Evolutionary conservation across 164 flowering plant genomes (phyloP).

Genomic region (Litsea cubeba): DNA sequence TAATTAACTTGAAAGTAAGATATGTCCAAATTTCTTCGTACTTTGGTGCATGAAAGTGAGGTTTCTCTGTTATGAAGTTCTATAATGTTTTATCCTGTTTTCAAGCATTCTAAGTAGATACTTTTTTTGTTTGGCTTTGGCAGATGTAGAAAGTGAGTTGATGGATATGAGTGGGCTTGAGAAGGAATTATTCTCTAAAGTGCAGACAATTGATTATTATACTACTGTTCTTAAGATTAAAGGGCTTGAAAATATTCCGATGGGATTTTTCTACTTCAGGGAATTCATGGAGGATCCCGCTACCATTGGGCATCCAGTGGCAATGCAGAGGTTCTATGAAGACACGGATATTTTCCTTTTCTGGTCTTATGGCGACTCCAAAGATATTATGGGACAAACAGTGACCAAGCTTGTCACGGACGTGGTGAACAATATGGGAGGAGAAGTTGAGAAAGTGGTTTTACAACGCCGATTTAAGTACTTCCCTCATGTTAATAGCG

Average conservation of each 20-base stretch:
- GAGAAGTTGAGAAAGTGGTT: constrained; percentile 45
- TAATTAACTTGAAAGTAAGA: too few species aligned
- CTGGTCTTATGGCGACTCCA: constrained; percentile 83
- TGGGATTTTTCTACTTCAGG: constrained; percentile 69
- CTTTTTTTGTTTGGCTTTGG: constrained; percentile 9
- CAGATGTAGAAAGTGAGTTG: constrained; percentile 33
- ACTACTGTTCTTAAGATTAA: constrained; percentile 72
- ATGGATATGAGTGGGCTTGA: constrained; percentile 54
- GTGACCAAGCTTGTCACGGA: constrained; percentile 46
- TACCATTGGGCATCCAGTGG: constrained; percentile 73
- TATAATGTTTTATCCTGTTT: background rate
- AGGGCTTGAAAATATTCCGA: constrained; percentile 60
- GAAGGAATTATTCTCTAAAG: constrained; percentile 57
- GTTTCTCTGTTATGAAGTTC: too few species aligned
- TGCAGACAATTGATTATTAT: constrained; percentile 68
- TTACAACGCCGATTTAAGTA: constrained; percentile 68
- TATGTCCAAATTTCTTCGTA: too few species aligned
- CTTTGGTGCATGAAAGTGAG: too few species aligned
- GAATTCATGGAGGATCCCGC: constrained; percentile 75
- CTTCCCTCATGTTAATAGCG: constrained; percentile 66
- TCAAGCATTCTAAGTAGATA: background rate
- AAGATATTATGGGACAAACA: constrained; percentile 36
- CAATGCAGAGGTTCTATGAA: constrained; percentile 70
- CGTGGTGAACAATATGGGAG: constrained; percentile 52
- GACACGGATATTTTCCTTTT: constrained; percentile 64